Evolutionary conservation across 306 rosid species (phyloP), one percentile per base, ranked within the genome.

Genomic region (Cucurbita pepo): DNA sequence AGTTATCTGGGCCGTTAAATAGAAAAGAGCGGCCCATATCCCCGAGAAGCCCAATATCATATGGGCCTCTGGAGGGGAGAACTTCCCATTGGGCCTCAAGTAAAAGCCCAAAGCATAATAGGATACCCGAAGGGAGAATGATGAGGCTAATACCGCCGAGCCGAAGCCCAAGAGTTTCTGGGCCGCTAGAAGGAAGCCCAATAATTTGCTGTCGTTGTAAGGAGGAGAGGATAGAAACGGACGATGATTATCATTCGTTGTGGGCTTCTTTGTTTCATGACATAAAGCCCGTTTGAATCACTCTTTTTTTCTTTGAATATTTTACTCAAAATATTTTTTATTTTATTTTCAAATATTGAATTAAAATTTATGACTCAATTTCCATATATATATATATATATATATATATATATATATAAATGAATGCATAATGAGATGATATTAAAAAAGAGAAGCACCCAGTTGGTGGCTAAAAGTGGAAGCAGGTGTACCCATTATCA

Each of bases 221-320:
- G 69, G 80, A 78, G 76, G 80, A 85, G 25, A 84, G 65, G 18
- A 74, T 36, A 57, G 88, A 86, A 10, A 69, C 60, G 9, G 81
- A 77, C 59, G 84, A 73, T 71, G 88, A 83, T 45, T 94, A 95
- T 22, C 92, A 76, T 45, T 73, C 89, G n/a, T 84, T 85, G 6
- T 91, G 97, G 97, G 84, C 87, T 19, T 47, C 95, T 6, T 69
- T 95, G 79, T 95, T 95, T 83, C 91, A 91, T 15, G 99, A 91
- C 76, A 79, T 95, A 75, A 88, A 95, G 47, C 99, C 97, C 12
- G 91, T 92, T 77, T 94, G 79, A 84, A 60, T 63, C 3, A 30
- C 34, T 30, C 43, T 40, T 40, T 40, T 40, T 25, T 25, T 25
- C 25, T 25, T 25, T 25, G 2, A 25, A 25, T 25, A 25, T 25